Evolutionary conservation across 2,329 filamentous ascomycete genomes (phyloP).

Genomic region (Alternaria sp.): DNA sequence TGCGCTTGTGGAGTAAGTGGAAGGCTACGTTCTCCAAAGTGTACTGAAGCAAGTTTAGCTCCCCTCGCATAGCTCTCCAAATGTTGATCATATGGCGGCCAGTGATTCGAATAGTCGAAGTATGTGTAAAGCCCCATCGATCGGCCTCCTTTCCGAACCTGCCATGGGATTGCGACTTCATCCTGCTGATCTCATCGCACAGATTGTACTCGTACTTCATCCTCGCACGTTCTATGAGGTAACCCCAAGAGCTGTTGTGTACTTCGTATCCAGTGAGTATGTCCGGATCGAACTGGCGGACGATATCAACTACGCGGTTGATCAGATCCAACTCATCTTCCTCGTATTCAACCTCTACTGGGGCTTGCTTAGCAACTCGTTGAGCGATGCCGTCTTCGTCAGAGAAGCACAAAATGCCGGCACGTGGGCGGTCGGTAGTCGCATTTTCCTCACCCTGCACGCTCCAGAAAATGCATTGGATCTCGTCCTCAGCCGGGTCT

Average conservation of each 20-base stretch:
- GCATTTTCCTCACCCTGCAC: constrained; percentile 77
- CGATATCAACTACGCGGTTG: constrained; percentile 85
- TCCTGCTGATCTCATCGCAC: constrained; percentile 88
- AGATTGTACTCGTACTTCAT: constrained; percentile 89
- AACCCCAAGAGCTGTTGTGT: constrained; percentile 93
- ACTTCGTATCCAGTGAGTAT: constrained; percentile 96
- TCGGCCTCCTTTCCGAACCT: constrained; percentile 87
- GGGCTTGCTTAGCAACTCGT: constrained; percentile 69
- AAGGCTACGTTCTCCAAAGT: constrained; percentile 96
- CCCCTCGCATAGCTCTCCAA: constrained; percentile 94
- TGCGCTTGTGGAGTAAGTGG: constrained; percentile 84
- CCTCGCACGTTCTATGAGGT: constrained; percentile 87
- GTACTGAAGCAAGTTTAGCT: constrained; percentile 90
- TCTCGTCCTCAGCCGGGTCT: constrained; percentile 89
- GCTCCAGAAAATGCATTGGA: constrained; percentile 91
- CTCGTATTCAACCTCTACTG: constrained; percentile 75
- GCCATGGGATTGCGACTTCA: constrained; percentile 83
- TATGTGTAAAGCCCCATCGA: constrained; percentile 92
- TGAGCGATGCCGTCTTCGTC: constrained; percentile 67
- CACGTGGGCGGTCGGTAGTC: constrained; percentile 63
- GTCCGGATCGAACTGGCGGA: constrained; percentile 85
- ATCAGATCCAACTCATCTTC: constrained; percentile 84
- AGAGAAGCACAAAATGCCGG: constrained; percentile 78
- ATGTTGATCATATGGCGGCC: constrained; percentile 97
- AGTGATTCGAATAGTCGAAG: constrained; percentile 90